phyloP scores from a whole-genome alignment of 2,329 filamentous ascomycete species.

The Mollisiaceae sp. region DNA sequence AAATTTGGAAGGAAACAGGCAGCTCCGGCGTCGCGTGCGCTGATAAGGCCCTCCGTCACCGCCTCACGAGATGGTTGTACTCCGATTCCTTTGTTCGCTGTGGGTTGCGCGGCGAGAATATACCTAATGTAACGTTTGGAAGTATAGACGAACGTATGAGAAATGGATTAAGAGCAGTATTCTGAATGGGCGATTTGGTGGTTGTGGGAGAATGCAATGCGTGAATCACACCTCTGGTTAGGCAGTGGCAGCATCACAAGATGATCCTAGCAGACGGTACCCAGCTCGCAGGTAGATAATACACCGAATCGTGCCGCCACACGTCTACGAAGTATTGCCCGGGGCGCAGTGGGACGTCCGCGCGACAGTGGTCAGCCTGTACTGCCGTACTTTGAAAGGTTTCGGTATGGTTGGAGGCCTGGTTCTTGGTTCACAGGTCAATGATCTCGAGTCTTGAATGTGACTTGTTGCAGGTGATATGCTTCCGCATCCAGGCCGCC shows the following conservation, averaged over 20 bases:
- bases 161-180: neutral
- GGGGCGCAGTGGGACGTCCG: neutral
- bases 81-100: neutral
- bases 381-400: neutral
- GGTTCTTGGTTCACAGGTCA: neutral
- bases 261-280: neutral
- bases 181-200: slow-evolving; percentile 1
- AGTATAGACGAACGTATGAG: neutral
- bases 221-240: neutral
- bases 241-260: slow-evolving; percentile 5
- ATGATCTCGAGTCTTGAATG: slow-evolving; percentile 1
- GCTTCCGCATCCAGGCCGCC: neutral
- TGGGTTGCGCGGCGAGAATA: neutral
- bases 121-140: neutral
- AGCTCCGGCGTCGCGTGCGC: slow-evolving; percentile 19
- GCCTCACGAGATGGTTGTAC: slow-evolving; percentile 4
- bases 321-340: neutral
- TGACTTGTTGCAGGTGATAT: neutral
- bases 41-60: slow-evolving; percentile 8
- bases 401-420: too few relatives aligned
- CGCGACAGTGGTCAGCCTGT: neutral
- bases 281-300: too few relatives aligned
- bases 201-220: neutral
- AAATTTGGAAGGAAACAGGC: slow-evolving; percentile 14
- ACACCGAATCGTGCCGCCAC: neutral